Conservation (phyloP, 805 yeast genomes). For the Kodamaea laetipori region DNA sequence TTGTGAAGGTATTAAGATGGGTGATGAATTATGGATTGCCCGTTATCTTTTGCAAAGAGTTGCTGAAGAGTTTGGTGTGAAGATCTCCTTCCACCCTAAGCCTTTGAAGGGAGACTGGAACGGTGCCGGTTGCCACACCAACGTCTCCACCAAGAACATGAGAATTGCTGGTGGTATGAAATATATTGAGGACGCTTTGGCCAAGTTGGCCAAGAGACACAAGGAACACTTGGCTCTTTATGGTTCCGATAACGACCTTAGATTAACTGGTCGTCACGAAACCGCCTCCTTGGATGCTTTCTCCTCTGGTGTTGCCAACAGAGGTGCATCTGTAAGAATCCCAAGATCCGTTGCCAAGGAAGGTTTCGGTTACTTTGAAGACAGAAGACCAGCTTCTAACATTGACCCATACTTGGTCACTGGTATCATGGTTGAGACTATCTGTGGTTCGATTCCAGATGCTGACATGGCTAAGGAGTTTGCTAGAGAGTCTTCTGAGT, state of each 20-base stretch:
- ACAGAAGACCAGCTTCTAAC: conserved; percentile 99
- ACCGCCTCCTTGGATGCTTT: conserved; percentile 91
- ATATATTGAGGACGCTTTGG: conserved; percentile 87
- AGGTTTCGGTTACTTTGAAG: conserved; percentile 98
- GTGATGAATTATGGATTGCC: conserved; percentile 96
- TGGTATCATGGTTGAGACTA: conserved; percentile 96
- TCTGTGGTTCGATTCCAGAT: conserved; percentile 90
- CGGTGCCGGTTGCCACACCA: conserved; percentile 99
- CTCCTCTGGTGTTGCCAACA: conserved; percentile 98
- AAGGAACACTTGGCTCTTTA: conserved; percentile 92
- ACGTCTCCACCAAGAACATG: conserved; percentile 91
- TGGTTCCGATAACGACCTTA: conserved; percentile 92
- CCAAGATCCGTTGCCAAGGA: conserved; percentile 99
- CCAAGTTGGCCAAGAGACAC: conserved; percentile 94
- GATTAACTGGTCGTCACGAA: conserved; percentile 98
- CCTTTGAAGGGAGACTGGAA: conserved; percentile 99
- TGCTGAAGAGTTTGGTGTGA: conserved; percentile 98
- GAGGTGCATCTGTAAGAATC: conserved; percentile 98
- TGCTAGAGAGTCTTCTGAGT: conserved; percentile 57
- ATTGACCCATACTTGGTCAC: conserved; percentile 98
- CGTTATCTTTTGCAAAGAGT: conserved; percentile 91
- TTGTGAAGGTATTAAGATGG: conserved; percentile 92
- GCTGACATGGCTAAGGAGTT: conserved; percentile 93
- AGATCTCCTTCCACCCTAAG: conserved; percentile 98
- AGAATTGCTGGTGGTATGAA: conserved; percentile 96